Evolutionary conservation across 202 grass and related monocot genomes (phyloP).

Genomic region (Eragrostis tef): DNA sequence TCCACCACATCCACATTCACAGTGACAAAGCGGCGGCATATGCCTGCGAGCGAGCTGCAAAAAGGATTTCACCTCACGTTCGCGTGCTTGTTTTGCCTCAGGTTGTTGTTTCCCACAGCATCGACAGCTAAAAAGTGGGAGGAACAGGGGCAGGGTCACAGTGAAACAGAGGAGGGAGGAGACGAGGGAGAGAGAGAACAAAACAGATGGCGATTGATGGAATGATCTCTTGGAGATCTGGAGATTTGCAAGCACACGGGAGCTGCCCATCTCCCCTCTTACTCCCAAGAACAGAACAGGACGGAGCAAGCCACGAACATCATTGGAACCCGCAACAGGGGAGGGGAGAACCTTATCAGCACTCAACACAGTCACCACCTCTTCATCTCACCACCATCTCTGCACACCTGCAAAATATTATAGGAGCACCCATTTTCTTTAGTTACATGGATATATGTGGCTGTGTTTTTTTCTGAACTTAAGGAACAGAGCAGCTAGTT

Average conservation of each 20-base stretch:
- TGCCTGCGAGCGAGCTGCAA: slow-evolving; percentile 32
- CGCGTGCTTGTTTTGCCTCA: slow-evolving; percentile 46
- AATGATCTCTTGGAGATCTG: slow-evolving; percentile 57
- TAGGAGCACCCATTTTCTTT: background rate
- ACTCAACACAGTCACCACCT: slow-evolving; percentile 41
- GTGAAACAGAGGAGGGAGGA: background rate
- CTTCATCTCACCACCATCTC: slow-evolving; percentile 46
- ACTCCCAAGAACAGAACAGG: slow-evolving; percentile 26
- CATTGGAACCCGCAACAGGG: slow-evolving; percentile 12
- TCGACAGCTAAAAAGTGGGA: slow-evolving; percentile 63
- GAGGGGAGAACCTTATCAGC: background rate
- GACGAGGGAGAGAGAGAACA: background rate
- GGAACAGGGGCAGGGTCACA: slow-evolving; percentile 32
- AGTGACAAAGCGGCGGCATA: slow-evolving; percentile 39
- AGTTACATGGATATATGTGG: background rate
- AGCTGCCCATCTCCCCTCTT: slow-evolving; percentile 36
- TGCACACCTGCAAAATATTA: slow-evolving; percentile 41
- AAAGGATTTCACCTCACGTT: slow-evolving; percentile 49
- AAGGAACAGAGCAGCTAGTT: slow-evolving; percentile 15
- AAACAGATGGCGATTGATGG: slow-evolving; percentile 13
- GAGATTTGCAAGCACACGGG: slow-evolving; percentile 25
- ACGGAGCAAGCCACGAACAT: background rate
- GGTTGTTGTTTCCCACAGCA: slow-evolving; percentile 72
- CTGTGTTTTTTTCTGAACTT: slow-evolving; percentile 9
- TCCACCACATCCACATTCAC: background rate